Evolutionary conservation across 305 asterid species (phyloP), one percentile per base, ranked within the genome.

Genomic region (Fraxinus ornus): DNA sequence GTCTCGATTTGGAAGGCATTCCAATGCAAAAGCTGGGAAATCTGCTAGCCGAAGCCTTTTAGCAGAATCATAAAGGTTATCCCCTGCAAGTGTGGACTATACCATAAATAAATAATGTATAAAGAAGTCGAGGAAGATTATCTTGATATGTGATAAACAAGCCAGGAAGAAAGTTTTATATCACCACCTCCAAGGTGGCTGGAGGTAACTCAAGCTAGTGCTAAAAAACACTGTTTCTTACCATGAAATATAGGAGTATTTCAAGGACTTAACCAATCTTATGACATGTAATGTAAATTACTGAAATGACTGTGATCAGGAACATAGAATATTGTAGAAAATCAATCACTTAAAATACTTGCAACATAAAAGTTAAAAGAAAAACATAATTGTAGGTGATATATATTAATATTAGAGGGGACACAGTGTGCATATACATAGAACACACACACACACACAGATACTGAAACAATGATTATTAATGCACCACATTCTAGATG

Each of bases 1-100:
- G 88, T 96, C 88, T 21, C 98, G 92, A 82, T 96, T 96, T 33
- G 98, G 99, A 83, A 96, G 98, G 79, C 98, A 92, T 85, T 96
- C 99, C 90, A 96, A 85, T 70, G 98, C 98, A 81, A 94, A 96
- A 78, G 98, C 99, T 68, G 98, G 98, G 83, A 92, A 90, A 83
- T 91, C 90, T 35, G 92, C 91, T 76, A 96, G 78, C 79, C 97
- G 91, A 76, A 92, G 84, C 89, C 87, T 91, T 81, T 93, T 86
- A 77, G 99, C 98, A 39, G 98, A 94, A 86, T 90, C 97, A 81
- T 94, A 96, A 64, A 96, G 94, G 72, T 84, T 84, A 81, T 93
- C 91, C 79, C 98, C 98, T 94, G 92, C 88, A 89, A 76, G 64
- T 77, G 81, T 36, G 73, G 79, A 72, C 76, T 70, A 3, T 22